Evolutionary conservation across 371 early-diverging fungal genomes (phyloP).

Genomic region (Sporodiniella umbellata): DNA sequence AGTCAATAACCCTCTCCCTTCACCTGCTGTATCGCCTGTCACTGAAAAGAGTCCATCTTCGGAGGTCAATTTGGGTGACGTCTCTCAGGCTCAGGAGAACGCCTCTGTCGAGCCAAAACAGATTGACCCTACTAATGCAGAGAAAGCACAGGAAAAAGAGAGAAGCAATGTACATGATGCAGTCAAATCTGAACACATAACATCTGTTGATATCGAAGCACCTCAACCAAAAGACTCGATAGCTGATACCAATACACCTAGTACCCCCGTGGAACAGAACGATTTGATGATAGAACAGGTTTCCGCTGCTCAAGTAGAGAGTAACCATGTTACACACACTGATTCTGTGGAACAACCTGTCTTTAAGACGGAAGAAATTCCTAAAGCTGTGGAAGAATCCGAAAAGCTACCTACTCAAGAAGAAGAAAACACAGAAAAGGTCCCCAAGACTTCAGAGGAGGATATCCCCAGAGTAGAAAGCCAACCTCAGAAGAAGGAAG

Average conservation of each 20-base stretch:
- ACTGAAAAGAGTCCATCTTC: not conserved
- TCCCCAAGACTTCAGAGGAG: too few species aligned
- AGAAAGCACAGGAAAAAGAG: not conserved
- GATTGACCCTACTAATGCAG: not conserved
- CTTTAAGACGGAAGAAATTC: not conserved
- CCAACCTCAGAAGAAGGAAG: too few species aligned
- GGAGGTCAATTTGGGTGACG: not conserved
- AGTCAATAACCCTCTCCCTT: not conserved
- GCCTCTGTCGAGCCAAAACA: too few species aligned
- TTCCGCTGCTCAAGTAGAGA: not conserved
- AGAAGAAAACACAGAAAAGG: too few species aligned
- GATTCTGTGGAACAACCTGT: not conserved
- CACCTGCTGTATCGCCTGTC: not conserved
- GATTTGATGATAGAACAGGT: not conserved
- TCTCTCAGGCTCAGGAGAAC: not conserved
- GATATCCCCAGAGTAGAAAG: too few species aligned
- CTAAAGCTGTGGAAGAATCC: not conserved
- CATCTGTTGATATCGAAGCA: too few species aligned
- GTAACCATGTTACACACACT: not conserved
- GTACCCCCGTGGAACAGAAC: not conserved
- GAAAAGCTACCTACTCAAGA: not conserved
- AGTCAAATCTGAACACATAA: too few species aligned
- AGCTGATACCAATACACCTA: not conserved
- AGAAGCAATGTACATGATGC: not conserved
- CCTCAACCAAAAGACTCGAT: not conserved